These are phyloP conservation scores for Pneumocystis jirovecii DNA, from an alignment of 1,139 yeast genomes.

Conservation along the genomic window DNA sequence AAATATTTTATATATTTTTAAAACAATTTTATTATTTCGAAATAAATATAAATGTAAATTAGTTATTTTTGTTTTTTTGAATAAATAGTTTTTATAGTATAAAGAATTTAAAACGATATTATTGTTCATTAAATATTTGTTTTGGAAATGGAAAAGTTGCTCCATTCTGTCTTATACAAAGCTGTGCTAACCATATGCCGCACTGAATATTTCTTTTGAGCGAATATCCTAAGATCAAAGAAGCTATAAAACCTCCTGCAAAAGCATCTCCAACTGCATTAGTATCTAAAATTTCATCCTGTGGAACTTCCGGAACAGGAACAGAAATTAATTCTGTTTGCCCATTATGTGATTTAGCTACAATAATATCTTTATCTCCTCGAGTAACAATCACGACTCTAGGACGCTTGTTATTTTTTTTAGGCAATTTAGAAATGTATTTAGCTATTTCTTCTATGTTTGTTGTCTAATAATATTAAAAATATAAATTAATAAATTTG, in stretches of 20 bases:
- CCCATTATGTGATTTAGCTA: slow-evolving; percentile 33
- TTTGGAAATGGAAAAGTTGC: slow-evolving; percentile 85
- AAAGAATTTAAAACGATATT: background rate
- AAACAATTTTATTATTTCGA: too few relatives aligned
- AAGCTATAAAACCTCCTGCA: slow-evolving; percentile 94
- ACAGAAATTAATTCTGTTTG: slow-evolving; percentile 34
- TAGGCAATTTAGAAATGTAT: slow-evolving; percentile 63
- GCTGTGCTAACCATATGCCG: slow-evolving; percentile 95
- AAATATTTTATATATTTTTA: too few relatives aligned
- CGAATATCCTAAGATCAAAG: slow-evolving; percentile 59
- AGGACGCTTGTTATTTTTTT: slow-evolving; percentile 51
- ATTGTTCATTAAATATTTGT: slow-evolving; percentile 31
- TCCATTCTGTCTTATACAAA: slow-evolving; percentile 84
- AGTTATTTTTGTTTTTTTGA: slow-evolving; percentile 2
- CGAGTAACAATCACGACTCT: slow-evolving; percentile 80
- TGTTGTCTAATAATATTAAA: slow-evolving; percentile 32
- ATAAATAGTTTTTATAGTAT: slow-evolving; percentile 9
- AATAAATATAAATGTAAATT: too few relatives aligned
- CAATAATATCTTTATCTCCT: slow-evolving; percentile 63
- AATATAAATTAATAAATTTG: background rate
- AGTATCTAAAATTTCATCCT: slow-evolving; percentile 65
- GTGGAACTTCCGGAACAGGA: slow-evolving; percentile 58
- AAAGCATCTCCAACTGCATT: slow-evolving; percentile 99
- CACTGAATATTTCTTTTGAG: slow-evolving; percentile 50
- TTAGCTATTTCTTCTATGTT: slow-evolving; percentile 71